Percentiles rank a stretch among this genome's conserved stretches.
Conservation (phyloP, 306 rosid species). For the Malus fusca region DNA sequence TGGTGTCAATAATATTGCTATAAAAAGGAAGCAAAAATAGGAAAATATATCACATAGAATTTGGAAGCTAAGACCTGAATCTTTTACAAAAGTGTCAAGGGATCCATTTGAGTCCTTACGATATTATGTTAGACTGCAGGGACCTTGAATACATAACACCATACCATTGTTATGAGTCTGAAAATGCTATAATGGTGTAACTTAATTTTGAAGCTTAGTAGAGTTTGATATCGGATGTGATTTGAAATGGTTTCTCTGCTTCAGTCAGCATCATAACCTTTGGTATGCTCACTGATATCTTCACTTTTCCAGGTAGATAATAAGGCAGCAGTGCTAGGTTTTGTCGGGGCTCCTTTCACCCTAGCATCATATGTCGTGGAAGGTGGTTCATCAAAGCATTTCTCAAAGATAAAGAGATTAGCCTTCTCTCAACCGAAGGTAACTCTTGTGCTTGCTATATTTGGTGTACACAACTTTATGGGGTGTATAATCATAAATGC, state of each 20-base stretch:
- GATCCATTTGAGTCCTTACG: neutral
- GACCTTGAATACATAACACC: neutral
- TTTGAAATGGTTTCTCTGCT: neutral
- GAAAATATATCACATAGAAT: neutral
- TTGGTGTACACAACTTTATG: neutral
- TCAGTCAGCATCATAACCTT: constrained; percentile 5
- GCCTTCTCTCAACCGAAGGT: constrained; percentile 73
- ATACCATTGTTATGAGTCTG: neutral
- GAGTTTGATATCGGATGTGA: neutral
- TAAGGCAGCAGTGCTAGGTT: constrained; percentile 87
- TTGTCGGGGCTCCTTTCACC: constrained; percentile 97
- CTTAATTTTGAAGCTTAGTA: neutral
- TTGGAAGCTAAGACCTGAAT: neutral
- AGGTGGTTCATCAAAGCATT: constrained; percentile 96
- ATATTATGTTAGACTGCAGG: neutral
- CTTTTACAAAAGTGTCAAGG: neutral
- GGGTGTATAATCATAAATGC: neutral
- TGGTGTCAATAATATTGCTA: neutral
- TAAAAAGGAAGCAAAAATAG: neutral
- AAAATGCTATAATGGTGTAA: neutral
- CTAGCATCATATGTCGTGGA: constrained; percentile 95
- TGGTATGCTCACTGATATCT: neutral
- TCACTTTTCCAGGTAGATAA: constrained; percentile 65
- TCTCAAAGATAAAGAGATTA: constrained; percentile 77
- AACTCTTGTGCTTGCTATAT: neutral